phyloP scores from a whole-genome alignment of 495 filamentous ascomycete species.

The Podospora pseudopauciseta region DNA sequence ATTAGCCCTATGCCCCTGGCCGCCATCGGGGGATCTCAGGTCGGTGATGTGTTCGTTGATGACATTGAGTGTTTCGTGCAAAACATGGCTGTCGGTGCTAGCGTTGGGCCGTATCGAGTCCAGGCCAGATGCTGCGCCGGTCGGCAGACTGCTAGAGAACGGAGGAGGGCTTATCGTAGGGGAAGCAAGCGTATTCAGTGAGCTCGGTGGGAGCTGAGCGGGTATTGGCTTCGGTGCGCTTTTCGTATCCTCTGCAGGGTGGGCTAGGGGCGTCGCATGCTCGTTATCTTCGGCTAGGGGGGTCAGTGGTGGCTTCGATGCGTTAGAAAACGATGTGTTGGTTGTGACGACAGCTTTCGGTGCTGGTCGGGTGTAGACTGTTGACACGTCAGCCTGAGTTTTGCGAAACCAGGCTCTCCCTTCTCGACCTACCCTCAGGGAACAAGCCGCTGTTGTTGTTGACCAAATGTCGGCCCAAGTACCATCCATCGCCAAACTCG shows the following conservation, averaged over 20 bases:
- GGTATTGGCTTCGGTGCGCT: slow-evolving; percentile 33
- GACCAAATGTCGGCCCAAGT: slow-evolving; percentile 73
- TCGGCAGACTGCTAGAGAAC: slow-evolving; percentile 21
- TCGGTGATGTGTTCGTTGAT: slow-evolving; percentile 98
- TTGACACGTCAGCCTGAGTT: slow-evolving; percentile 16
- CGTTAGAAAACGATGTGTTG: slow-evolving; percentile 14
- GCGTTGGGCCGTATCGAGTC: slow-evolving; percentile 30
- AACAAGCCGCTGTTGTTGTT: slow-evolving; percentile 80
- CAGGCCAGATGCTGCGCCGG: slow-evolving; percentile 17
- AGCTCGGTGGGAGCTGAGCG: slow-evolving; percentile 39
- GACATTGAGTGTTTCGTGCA: slow-evolving; percentile 94
- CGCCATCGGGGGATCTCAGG: slow-evolving; percentile 67
- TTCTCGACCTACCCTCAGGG: slow-evolving; percentile 72
- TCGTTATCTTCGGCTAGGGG: slow-evolving; percentile 33
- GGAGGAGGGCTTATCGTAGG: slow-evolving; percentile 16
- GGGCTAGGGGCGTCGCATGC: slow-evolving; percentile 23
- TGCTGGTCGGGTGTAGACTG: slow-evolving; percentile 54
- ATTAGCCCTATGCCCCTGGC: slow-evolving; percentile 51
- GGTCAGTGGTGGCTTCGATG: slow-evolving; percentile 31
- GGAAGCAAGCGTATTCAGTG: slow-evolving; percentile 30
- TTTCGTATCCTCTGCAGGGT: slow-evolving; percentile 41
- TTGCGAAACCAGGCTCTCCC: neutral
- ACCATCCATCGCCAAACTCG: slow-evolving; percentile 98
- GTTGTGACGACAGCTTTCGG: slow-evolving; percentile 36
- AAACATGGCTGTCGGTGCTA: slow-evolving; percentile 70